Evolutionary conservation across 768 basidiomycete genomes (phyloP).

Genomic region (Leccinum aurantiacum): DNA sequence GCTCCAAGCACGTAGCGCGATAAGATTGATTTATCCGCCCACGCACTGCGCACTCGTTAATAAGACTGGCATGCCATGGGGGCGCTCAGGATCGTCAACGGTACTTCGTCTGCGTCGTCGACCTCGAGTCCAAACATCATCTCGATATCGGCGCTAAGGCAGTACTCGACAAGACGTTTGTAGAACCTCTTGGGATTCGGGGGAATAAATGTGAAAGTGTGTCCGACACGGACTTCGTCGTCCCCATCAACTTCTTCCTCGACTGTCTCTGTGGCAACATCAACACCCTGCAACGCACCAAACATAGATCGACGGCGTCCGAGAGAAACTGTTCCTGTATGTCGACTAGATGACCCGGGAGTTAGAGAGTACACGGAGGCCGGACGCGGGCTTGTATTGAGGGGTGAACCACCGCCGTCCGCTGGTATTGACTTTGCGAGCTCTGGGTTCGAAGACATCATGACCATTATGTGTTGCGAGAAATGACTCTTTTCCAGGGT

Average conservation of each 20-base stretch:
- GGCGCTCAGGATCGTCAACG: slow-evolving; percentile 82
- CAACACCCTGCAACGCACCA: slow-evolving; percentile 27
- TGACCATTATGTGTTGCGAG: slow-evolving; percentile 83
- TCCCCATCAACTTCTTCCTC: slow-evolving; percentile 52
- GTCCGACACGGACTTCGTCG: slow-evolving; percentile 69
- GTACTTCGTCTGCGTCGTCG: slow-evolving; percentile 93
- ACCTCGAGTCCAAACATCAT: slow-evolving; percentile 87
- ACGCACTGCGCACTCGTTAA: slow-evolving; percentile 83
- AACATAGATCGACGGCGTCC: slow-evolving; percentile 68
- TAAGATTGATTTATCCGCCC: slow-evolving; percentile 88
- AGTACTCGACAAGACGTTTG: slow-evolving; percentile 77
- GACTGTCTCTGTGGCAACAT: slow-evolving; percentile 34
- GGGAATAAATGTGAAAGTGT: slow-evolving; percentile 88
- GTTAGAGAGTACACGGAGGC: slow-evolving; percentile 56
- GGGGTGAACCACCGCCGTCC: slow-evolving; percentile 34
- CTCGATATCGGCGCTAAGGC: slow-evolving; percentile 82
- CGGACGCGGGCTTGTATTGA: slow-evolving; percentile 44
- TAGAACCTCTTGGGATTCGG: slow-evolving; percentile 86
- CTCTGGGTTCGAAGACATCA: slow-evolving; percentile 85
- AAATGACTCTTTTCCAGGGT: slow-evolving; percentile 78
- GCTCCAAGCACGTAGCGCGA: slow-evolving; percentile 72
- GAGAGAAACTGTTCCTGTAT: slow-evolving; percentile 58
- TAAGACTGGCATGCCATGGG: slow-evolving; percentile 67
- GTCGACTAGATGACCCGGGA: slow-evolving; percentile 41
- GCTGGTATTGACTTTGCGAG: slow-evolving; percentile 76